Conservation (phyloP, 163 green algal genomes). For the Scenedesmus sp. region DNA sequence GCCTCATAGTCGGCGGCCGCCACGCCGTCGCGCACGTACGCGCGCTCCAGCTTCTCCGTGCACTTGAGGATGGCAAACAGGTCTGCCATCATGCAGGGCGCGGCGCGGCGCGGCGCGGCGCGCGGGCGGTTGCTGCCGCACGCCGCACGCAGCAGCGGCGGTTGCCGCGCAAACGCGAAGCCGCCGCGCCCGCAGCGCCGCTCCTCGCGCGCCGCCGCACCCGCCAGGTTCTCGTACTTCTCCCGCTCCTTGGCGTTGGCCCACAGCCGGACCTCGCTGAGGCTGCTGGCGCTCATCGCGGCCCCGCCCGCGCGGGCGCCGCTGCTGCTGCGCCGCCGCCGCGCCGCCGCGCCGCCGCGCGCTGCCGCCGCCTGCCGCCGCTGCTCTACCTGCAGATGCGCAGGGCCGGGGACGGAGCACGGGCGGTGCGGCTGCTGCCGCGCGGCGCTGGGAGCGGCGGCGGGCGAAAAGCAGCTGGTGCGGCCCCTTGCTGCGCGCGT, state of each 20-base stretch:
- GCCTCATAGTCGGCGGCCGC: constrained; percentile 87
- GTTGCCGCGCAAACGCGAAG: background rate
- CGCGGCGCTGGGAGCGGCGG: too few species aligned
- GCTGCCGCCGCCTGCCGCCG: too few species aligned
- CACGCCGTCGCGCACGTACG: constrained; percentile 76
- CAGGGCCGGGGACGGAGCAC: too few species aligned
- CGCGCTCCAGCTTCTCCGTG: constrained; percentile 94
- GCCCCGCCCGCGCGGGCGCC: background rate
- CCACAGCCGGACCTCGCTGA: constrained; percentile 67
- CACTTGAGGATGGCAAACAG: constrained; percentile 96
- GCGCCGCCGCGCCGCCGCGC: background rate
- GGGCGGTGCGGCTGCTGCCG: too few species aligned
- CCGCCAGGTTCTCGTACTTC: constrained; percentile 78
- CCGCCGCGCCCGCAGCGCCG: background rate
- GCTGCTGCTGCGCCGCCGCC: constrained; percentile 11
- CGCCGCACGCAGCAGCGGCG: too few species aligned
- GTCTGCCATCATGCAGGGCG: constrained; percentile 64
- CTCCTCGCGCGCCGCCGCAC: too few species aligned
- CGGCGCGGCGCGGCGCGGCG: too few species aligned
- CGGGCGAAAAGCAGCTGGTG: too few species aligned
- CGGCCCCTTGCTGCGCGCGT: too few species aligned
- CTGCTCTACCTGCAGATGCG: too few species aligned
- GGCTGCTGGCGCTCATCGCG: constrained; percentile 3
- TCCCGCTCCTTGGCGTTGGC: constrained; percentile 78
- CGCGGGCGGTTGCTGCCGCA: too few species aligned